A percentile compares a stretch with the other conserved stretches of the same genome.
phyloP scores from a whole-genome alignment of 108 stramenopile species.

The Nitzschia sp. region DNA sequence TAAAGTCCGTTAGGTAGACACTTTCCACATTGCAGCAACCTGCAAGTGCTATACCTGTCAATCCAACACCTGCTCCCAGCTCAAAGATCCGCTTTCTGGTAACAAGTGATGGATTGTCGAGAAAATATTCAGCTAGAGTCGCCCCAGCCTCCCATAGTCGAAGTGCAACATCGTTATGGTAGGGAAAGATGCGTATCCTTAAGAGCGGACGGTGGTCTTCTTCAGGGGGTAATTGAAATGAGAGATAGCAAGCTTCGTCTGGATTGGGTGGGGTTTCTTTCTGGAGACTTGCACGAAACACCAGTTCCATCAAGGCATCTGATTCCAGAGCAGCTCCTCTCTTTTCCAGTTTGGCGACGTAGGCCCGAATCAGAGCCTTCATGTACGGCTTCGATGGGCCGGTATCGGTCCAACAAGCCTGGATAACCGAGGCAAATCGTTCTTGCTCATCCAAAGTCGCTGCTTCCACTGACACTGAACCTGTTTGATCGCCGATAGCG shows the following conservation, averaged over 20 bases:
- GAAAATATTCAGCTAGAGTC: constrained; percentile 58
- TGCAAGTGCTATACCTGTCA: constrained; percentile 65
- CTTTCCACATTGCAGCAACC: constrained; percentile 29
- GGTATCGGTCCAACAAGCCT: constrained; percentile 15
- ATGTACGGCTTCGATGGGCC: constrained; percentile 53
- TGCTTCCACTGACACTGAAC: background rate
- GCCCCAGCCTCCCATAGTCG: constrained; percentile 81
- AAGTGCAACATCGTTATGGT: constrained; percentile 77
- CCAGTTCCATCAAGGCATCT: constrained; percentile 36
- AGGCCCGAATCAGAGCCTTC: constrained; percentile 35
- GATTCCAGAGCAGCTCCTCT: constrained; percentile 25
- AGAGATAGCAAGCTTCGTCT: constrained; percentile 34
- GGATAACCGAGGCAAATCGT: constrained; percentile 27
- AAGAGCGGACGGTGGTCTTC: constrained; percentile 12
- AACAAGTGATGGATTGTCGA: constrained; percentile 31
- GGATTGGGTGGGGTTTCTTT: constrained; percentile 40
- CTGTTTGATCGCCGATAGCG: background rate
- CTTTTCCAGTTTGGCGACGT: constrained; percentile 36
- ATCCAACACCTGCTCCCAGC: constrained; percentile 70
- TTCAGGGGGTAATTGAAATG: constrained; percentile 37
- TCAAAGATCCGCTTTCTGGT: constrained; percentile 47
- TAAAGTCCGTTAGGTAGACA: constrained; percentile 76
- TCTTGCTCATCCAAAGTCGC: constrained; percentile 21
- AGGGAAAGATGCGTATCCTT: constrained; percentile 56
- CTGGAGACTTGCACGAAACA: constrained; percentile 18